A percentile compares a stretch with the other conserved stretches of the same genome.
These are phyloP conservation scores for Triticum monococcum DNA, from an alignment of 176 grass and related monocot species.

Conservation along the genomic window DNA sequence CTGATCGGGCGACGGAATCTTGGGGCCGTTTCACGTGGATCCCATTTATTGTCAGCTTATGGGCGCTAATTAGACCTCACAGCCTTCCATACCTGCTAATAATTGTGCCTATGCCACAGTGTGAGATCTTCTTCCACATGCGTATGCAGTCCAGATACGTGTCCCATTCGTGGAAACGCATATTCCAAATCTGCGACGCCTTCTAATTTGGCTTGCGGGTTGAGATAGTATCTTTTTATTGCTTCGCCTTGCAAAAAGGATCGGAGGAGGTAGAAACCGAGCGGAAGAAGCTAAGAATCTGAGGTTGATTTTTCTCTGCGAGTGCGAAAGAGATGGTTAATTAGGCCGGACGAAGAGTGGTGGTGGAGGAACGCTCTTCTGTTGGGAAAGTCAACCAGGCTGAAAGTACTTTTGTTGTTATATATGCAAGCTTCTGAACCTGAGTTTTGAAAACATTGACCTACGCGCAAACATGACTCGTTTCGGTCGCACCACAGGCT, in stretches of 20 bases:
- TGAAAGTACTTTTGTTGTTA: neutral
- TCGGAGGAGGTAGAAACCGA: neutral
- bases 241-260: neutral
- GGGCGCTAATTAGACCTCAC: constrained; percentile 12
- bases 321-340: neutral
- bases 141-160: neutral
- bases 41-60: constrained; percentile 10
- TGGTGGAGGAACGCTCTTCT: neutral
- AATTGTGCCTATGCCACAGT: neutral
- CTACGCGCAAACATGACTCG: neutral
- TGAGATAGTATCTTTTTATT: neutral
- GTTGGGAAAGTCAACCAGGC: constrained; percentile 17
- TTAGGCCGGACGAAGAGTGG: neutral
- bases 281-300: constrained; percentile 8
- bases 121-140: constrained; percentile 17
- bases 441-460: neutral
- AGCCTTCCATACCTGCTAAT: neutral
- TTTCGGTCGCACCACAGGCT: neutral
- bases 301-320: neutral
- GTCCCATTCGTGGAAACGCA: neutral
- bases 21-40: neutral
- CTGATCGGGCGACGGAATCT: neutral
- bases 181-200: neutral
- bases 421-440: neutral
- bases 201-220: neutral